Evolutionary conservation across 2,329 filamentous ascomycete species (phyloP), one percentile per base, ranked within the genome.

Genomic region (Laburnicola sp.): DNA sequence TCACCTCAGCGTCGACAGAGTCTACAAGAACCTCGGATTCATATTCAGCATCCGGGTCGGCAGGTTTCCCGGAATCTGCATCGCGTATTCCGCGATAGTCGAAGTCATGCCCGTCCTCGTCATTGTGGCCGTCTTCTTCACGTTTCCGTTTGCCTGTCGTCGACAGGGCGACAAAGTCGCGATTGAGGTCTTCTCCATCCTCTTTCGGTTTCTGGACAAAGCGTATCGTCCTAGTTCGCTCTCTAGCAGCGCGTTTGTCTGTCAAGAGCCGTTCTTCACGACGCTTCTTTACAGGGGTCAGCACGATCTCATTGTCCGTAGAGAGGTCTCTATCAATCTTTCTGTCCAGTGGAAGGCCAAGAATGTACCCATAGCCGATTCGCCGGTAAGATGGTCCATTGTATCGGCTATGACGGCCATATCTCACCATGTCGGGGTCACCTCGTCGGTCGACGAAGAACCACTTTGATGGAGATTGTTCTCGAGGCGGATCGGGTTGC

Each of bases 371-470:
- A 48, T 78, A 76, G 10, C 91, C 89, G 54, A 76, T 76, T 4
- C 90, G 85, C 54, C 80, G 80, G 66, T 95, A 97, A 2, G 74
- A 63, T 0, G 91, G 91, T 8, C 95, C 75, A 47, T 81, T 82
- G 57, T 88, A 88, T 31, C 83, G 83, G 67, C 96, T 85, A 34
- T 88, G 80, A 26, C 83, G 81, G 2, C 89, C 89, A 68, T 92
- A 97, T 25, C 81, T 81, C 38, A 87, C 71, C 58, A 94, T 91
- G 41, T 91, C 80, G 3, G 80, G 76, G 63, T 97, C 93, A 0
- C 93, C 92, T 64, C 84, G 85, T 36, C 78, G 83, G 71, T 97
- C 93, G 45, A 62, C 66, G 42, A 65, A 63, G 41, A 63, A 69
- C 6, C 42, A 6, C 25, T 58, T 63, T 4, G 49, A 54, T 23